Percentiles rank a stretch among this genome's conserved stretches.
These are phyloP conservation scores for Aureobasidium sp. DNA, from an alignment of 2,329 filamentous ascomycete species.

Conservation along the genomic window DNA sequence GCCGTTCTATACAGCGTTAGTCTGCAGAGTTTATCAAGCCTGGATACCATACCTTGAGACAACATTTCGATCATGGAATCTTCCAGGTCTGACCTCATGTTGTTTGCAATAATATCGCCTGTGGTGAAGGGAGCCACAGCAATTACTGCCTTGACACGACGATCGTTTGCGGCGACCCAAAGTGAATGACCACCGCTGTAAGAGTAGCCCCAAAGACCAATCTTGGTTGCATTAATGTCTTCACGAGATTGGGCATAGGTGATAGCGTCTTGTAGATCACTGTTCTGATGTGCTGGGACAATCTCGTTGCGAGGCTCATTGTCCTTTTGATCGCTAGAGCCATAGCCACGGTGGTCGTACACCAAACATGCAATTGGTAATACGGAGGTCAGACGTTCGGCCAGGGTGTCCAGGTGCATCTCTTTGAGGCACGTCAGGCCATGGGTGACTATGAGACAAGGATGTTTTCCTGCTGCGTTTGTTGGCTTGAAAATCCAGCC, in stretches of 20 bases:
- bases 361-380: constrained; percentile 26
- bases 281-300: constrained; percentile 25
- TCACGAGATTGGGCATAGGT: constrained; percentile 29
- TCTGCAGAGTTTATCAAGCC: not conserved
- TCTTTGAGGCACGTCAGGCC: constrained; percentile 11
- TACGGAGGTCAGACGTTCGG: not conserved
- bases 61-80: constrained; percentile 19
- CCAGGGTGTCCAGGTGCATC: constrained; percentile 7
- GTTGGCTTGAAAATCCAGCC: constrained; percentile 13
- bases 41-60: not conserved
- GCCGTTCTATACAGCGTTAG: not conserved
- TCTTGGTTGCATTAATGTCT: constrained; percentile 28
- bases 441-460: constrained; percentile 13
- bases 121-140: constrained; percentile 30
- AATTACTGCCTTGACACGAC: constrained; percentile 35
- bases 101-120: constrained; percentile 30
- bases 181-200: constrained; percentile 37
- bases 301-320: constrained; percentile 30
- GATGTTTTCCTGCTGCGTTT: not conserved
- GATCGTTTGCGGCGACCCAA: constrained; percentile 33
- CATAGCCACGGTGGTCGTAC: constrained; percentile 32
- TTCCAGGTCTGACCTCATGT: constrained; percentile 23
- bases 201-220: constrained; percentile 34
- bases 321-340: constrained; percentile 24
- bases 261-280: constrained; percentile 34